phyloP scores from a whole-genome alignment of 768 basidiomycete genomes.

The Podaxis sp. region DNA sequence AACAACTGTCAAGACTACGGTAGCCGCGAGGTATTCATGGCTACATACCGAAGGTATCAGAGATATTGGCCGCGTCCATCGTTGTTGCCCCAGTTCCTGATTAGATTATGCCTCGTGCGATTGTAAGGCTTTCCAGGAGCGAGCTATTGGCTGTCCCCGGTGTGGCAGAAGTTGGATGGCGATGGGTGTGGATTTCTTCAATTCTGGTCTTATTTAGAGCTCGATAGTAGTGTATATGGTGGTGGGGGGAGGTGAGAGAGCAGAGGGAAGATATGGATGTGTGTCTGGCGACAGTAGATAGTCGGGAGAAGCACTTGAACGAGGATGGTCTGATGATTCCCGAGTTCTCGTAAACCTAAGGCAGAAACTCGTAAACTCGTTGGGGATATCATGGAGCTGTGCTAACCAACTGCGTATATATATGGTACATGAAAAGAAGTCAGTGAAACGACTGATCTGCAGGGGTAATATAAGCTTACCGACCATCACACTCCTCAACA shows the following conservation, averaged over 20 bases:
- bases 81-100: not conserved
- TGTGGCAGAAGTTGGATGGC: not conserved
- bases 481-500: not conserved
- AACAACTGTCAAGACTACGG: not conserved
- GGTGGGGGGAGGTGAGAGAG: conserved; percentile 12
- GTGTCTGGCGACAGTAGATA: conserved; percentile 14
- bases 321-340: conserved; percentile 1
- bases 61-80: conserved; percentile 13
- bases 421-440: not conserved
- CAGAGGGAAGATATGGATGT: not conserved
- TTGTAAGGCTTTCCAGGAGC: not conserved
- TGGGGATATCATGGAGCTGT: conserved; percentile 1
- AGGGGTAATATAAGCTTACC: not conserved
- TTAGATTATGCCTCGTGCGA: not conserved
- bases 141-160: too few relatives aligned
- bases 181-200: not conserved
- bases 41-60: conserved; percentile 33
- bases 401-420: not conserved
- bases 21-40: not conserved
- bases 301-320: conserved; percentile 16
- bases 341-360: not conserved
- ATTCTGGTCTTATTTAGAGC: not conserved
- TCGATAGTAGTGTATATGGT: not conserved
- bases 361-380: not conserved
- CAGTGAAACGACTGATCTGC: not conserved